Conservation (phyloP, 2,329 filamentous ascomycete species). For the Fusarium redolens region DNA sequence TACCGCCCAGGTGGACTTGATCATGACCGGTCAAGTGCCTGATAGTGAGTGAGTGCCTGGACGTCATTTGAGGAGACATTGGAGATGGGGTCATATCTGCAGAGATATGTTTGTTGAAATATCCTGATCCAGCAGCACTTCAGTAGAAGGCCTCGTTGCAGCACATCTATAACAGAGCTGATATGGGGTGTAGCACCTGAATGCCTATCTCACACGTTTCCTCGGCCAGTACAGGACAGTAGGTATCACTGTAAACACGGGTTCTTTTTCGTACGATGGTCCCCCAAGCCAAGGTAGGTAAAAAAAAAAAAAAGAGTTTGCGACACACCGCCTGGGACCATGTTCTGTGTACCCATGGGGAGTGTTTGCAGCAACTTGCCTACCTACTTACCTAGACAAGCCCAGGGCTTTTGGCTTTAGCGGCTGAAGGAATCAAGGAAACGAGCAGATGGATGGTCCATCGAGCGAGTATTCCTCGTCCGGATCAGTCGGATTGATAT, state of each 20-base stretch:
- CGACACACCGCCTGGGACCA: conserved; percentile 41
- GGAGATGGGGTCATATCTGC: conserved; percentile 23
- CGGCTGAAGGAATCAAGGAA: conserved; percentile 37
- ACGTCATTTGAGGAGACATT: conserved; percentile 33
- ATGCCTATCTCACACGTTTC: conserved; percentile 28
- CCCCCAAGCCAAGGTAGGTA: conserved; percentile 16
- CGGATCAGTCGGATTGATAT: conserved; percentile 18
- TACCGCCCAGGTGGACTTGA: conserved; percentile 38
- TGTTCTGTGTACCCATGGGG: conserved; percentile 38
- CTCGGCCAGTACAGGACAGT: conserved; percentile 29
- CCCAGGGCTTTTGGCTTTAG: conserved; percentile 22
- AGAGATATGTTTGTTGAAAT: conserved; percentile 3
- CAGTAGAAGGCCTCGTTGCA: conserved; percentile 27
- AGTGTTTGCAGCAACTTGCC: conserved; percentile 40
- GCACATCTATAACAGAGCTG: conserved; percentile 15
- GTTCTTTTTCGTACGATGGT: conserved; percentile 35
- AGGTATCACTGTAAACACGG: conserved; percentile 35
- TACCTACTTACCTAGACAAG: conserved; percentile 1
- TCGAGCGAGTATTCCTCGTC: conserved; percentile 20
- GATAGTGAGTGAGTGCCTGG: conserved; percentile 32
- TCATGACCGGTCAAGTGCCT: conserved; percentile 36
- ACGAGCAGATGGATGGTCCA: conserved; percentile 14
- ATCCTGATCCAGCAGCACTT: conserved; percentile 16
- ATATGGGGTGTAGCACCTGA: conserved; percentile 26
- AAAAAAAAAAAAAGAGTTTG: conserved; percentile 21